Conservation (phyloP, 805 yeast genomes). For the Schizosaccharomyces lindneri region DNA sequence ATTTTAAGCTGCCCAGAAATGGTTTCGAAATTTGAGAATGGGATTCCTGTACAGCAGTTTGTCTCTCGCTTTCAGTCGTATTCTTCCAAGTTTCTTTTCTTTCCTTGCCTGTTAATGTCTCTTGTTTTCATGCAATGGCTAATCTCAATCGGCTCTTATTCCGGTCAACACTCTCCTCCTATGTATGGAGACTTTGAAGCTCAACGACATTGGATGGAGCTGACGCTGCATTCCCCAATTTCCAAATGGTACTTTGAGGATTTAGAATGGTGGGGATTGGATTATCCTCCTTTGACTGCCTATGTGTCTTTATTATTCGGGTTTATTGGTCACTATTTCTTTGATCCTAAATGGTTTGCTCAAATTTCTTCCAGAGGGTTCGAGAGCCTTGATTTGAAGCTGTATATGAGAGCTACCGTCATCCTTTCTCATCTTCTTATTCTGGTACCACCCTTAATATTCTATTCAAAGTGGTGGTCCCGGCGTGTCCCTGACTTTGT, state of each 20-base stretch:
- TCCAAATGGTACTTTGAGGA: slow-evolving; percentile 73
- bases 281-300: slow-evolving; percentile 92
- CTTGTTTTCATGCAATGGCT: slow-evolving; percentile 61
- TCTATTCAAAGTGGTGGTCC: background rate
- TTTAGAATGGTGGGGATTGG: slow-evolving; percentile 83
- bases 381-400: slow-evolving; percentile 42
- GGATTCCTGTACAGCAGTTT: background rate
- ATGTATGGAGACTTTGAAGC: slow-evolving; percentile 93
- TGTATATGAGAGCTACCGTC: slow-evolving; percentile 66
- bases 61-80: background rate
- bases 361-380: slow-evolving; percentile 49
- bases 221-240: slow-evolving; percentile 53
- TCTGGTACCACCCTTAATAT: slow-evolving; percentile 49
- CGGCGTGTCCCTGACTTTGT: background rate
- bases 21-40: background rate
- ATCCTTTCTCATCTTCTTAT: slow-evolving; percentile 46
- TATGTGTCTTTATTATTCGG: slow-evolving; percentile 72
- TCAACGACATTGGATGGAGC: slow-evolving; percentile 93
- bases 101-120: slow-evolving; percentile 26
- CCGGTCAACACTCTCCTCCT: slow-evolving; percentile 46
- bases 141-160: slow-evolving; percentile 68
- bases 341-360: slow-evolving; percentile 53
- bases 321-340: slow-evolving; percentile 27
- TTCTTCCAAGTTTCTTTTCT: background rate
- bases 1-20: background rate